phyloP scores from a whole-genome alignment of 805 yeast species.

The Wickerhamiella vanderwaltii region DNA sequence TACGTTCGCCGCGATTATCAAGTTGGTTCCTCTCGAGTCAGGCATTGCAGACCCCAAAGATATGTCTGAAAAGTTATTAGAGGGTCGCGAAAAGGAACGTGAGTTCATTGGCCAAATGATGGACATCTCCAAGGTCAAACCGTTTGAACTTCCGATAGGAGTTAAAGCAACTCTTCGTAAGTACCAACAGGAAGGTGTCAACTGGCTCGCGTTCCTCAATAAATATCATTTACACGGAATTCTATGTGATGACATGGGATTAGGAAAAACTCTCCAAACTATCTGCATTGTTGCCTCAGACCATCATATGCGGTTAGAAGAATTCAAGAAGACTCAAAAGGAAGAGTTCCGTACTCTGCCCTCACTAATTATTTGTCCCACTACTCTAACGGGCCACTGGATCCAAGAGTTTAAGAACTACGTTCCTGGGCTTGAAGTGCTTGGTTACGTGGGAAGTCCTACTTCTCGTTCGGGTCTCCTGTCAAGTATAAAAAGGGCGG shows the following conservation, averaged over 20 bases:
- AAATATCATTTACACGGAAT: conserved; percentile 94
- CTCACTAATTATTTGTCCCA: conserved; percentile 85
- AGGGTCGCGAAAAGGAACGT: conserved; percentile 86
- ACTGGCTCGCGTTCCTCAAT: conserved; percentile 93
- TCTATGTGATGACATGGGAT: conserved; percentile 98
- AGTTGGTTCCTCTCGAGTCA: conserved; percentile 90
- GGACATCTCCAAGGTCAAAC: conserved; percentile 84
- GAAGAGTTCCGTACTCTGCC: conserved; percentile 66
- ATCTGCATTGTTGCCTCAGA: conserved; percentile 95
- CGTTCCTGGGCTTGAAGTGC: conserved; percentile 71
- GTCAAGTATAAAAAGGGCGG: conserved; percentile 42
- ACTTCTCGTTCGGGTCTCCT: conserved; percentile 48
- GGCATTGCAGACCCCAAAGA: conserved; percentile 94
- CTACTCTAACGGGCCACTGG: conserved; percentile 98
- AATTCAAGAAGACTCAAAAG: conserved; percentile 44
- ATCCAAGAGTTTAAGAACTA: conserved; percentile 85
- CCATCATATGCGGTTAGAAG: conserved; percentile 71
- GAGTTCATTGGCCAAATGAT: conserved; percentile 94
- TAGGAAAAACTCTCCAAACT: conserved; percentile 93
- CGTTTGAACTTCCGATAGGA: conserved; percentile 79
- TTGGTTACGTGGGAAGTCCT: conserved; percentile 93
- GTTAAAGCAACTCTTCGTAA: conserved; percentile 86
- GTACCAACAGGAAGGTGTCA: conserved; percentile 97
- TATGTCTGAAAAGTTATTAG: conserved; percentile 70
- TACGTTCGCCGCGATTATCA: conserved; percentile 90